Percentiles rank a stretch among this genome's conserved stretches.
Evolutionary conservation across 805 yeast species (phyloP).

Genomic region (Metschnikowia lunata): DNA sequence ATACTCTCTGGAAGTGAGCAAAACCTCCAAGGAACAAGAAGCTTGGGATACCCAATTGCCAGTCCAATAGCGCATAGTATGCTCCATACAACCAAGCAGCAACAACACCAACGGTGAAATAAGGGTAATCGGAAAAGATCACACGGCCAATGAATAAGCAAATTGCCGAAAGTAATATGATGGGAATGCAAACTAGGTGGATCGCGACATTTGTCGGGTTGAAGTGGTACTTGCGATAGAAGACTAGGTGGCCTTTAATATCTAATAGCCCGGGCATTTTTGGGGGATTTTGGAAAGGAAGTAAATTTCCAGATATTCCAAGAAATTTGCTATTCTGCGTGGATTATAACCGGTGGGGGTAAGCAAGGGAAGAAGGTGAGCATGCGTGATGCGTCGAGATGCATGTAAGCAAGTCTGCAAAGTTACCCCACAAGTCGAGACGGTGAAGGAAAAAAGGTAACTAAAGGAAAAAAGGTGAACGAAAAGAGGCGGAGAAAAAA

Average conservation of each 20-base stretch:
- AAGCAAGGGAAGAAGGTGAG: too few species aligned
- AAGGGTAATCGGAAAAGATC: conserved; percentile 17
- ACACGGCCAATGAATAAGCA: conserved; percentile 24
- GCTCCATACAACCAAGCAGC: conserved; percentile 45
- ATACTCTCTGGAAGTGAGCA: conserved; percentile 20
- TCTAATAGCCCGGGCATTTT: conserved; percentile 33
- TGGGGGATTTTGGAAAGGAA: not conserved
- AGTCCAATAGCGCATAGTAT: conserved; percentile 60
- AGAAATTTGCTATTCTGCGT: too few species aligned
- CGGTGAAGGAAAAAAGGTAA: too few species aligned
- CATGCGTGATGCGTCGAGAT: too few species aligned
- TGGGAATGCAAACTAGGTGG: conserved; percentile 78
- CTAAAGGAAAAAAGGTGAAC: too few species aligned
- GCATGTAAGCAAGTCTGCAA: too few species aligned
- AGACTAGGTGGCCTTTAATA: conserved; percentile 35
- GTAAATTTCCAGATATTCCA: too few species aligned
- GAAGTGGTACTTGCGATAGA: conserved; percentile 29
- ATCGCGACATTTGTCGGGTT: conserved; percentile 63
- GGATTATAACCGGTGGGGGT: too few species aligned
- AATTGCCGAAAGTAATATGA: conserved; percentile 56
- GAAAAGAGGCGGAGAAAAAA: too few species aligned
- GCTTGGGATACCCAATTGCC: conserved; percentile 33
- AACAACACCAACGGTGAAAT: conserved; percentile 45
- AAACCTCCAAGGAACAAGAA: conserved; percentile 21
- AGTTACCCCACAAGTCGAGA: too few species aligned